Conservation (phyloP, 208 protist genomes). For the Trichomonas vaginalis region DNA sequence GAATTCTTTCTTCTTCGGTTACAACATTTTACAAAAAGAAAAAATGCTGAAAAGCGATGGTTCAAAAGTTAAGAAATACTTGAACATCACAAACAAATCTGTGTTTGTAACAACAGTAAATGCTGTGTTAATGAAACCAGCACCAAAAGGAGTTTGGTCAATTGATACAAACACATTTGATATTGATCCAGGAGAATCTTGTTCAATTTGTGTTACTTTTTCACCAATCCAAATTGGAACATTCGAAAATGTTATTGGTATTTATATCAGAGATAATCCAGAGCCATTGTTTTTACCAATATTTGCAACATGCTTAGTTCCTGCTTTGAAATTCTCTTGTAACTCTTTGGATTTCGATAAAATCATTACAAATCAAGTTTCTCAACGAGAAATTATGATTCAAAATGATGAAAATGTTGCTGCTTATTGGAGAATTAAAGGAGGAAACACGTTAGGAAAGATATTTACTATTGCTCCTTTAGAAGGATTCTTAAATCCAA, state of each 20-base stretch:
- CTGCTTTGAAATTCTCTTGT: background rate
- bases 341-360: background rate
- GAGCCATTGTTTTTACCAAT: background rate
- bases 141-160: background rate
- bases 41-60: background rate
- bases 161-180: background rate
- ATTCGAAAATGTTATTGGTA: background rate
- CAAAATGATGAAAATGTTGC: background rate
- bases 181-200: background rate
- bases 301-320: background rate
- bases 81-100: background rate
- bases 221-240: background rate
- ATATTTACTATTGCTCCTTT: background rate
- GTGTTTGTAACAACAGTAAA: background rate
- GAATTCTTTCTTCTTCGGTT: background rate
- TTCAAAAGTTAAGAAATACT: background rate
- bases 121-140: background rate
- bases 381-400: background rate
- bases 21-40: background rate
- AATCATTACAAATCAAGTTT: background rate
- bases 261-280: background rate
- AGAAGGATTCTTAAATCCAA: background rate
- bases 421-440: background rate
- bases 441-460: background rate
- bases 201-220: background rate